phyloP scores from a whole-genome alignment of 495 filamentous ascomycete genomes.

The Aspergillus bridgeri region DNA sequence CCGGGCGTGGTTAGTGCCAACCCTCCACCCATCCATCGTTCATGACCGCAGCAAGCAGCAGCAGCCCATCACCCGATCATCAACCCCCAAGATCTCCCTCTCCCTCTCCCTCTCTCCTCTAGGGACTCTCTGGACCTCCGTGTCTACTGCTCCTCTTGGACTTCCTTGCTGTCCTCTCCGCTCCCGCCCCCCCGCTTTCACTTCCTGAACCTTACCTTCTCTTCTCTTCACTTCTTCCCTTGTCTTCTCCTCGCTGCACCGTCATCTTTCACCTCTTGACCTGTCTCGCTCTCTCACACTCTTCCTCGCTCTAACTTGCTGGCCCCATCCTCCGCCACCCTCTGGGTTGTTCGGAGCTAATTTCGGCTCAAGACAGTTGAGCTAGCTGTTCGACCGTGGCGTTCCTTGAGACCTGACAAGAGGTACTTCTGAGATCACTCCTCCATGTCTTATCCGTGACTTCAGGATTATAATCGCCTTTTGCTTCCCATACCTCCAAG shows the following conservation, averaged over 20 bases:
- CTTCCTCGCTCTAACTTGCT: background rate
- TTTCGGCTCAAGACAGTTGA: conserved; percentile 42
- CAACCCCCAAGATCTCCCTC: conserved; percentile 18
- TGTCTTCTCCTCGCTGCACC: too few relatives aligned
- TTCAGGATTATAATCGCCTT: conserved; percentile 20
- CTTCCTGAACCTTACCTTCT: background rate
- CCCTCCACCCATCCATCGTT: conserved; percentile 22
- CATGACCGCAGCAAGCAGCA: conserved; percentile 19
- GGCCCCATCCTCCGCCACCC: conserved; percentile 19
- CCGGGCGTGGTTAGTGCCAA: conserved; percentile 36
- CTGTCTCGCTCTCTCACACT: too few relatives aligned
- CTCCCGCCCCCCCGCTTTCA: conserved; percentile 16
- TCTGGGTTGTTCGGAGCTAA: conserved; percentile 36
- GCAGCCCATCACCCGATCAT: conserved; percentile 25
- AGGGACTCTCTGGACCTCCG: conserved; percentile 29
- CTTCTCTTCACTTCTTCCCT: background rate
- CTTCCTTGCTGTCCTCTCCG: conserved; percentile 10
- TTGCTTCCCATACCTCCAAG: conserved; percentile 18
- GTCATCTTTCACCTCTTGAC: too few relatives aligned
- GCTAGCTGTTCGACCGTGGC: conserved; percentile 46
- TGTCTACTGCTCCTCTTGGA: conserved; percentile 18
- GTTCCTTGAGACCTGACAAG: conserved; percentile 48
- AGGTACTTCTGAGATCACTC: conserved; percentile 40
- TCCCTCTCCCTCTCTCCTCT: conserved; percentile 21
- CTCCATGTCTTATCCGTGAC: conserved; percentile 22